These are phyloP conservation scores for Cadophora gregata DNA, from an alignment of 2,329 filamentous ascomycete genomes.

Conservation along the genomic window DNA sequence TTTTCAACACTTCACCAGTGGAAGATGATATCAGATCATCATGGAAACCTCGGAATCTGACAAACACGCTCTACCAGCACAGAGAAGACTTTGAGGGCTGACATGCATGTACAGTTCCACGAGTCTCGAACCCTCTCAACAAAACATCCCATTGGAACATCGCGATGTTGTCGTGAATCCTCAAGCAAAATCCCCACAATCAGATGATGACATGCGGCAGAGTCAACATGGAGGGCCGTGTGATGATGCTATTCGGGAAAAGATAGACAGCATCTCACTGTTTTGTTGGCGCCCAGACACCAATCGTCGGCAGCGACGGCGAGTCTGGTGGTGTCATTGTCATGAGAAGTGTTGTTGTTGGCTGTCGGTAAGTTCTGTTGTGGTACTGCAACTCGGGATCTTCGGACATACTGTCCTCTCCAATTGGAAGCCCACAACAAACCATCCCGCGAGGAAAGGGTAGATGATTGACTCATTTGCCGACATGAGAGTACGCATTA, in stretches of 20 bases:
- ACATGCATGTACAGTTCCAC: constrained; percentile 12
- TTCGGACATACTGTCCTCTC: constrained; percentile 1
- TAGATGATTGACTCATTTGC: constrained; percentile 19
- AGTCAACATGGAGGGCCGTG: constrained; percentile 20
- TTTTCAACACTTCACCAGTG: background rate
- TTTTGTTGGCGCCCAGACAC: background rate
- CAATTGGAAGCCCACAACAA: background rate
- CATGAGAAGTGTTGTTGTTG: constrained; percentile 6
- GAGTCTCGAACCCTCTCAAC: background rate
- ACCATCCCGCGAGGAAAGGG: background rate
- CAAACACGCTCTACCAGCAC: constrained; percentile 15
- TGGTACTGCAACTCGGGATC: constrained; percentile 4
- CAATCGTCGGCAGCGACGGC: constrained; percentile 12
- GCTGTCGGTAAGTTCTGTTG: background rate
- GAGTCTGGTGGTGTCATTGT: background rate
- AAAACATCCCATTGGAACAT: constrained; percentile 14
- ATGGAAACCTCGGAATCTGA: constrained; percentile 23
- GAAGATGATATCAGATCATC: constrained; percentile 20
- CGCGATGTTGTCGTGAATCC: background rate
- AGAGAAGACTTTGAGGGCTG: constrained; percentile 15
- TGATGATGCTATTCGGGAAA: constrained; percentile 30
- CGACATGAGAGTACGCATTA: constrained; percentile 23
- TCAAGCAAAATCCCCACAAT: constrained; percentile 7
- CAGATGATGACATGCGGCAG: constrained; percentile 25
- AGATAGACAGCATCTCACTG: constrained; percentile 16